Base-by-base conservation (phyloP, 2,329 filamentous ascomycete genomes). In the Aureobasidium sp. region DNA sequence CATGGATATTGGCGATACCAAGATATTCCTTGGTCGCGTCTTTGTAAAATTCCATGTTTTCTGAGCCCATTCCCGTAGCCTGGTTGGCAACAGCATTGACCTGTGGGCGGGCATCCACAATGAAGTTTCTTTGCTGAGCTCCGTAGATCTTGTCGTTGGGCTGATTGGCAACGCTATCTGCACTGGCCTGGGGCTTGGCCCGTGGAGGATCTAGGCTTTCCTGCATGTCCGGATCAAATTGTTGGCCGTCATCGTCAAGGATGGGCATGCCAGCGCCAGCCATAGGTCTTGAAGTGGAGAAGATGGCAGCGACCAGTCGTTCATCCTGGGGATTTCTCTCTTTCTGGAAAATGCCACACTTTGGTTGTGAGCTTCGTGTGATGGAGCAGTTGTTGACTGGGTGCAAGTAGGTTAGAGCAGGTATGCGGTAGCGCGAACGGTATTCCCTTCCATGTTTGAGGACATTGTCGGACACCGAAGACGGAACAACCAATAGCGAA, bases 41-140 rank as follows among this genome's bases (percentile, higher is more conserved):
- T 64, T 88, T 90, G 77, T 99, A 99, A 74, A 96, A 89, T 66
- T 96, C 90, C 90, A 97, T 97, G 70, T 97, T 96, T 75, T 99
- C 94, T 0, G 93, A 96, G 2, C 94, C 94, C 72, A 92, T 86
- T 7, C 94, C 94, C 66, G 93, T 86, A 4, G 92, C 90, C 73
- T 97, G 92, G 83, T 97, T 97, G 7, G 91, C 91, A 67, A 92
- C 86, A 22, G 94, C 94, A 72, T 99, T 99, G 67, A 99, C 87
- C 3, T 88, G 94, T 17, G 94, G 94, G 49, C 94, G 85, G 48
- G 94, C 94, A 77, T 99, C 94, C 48, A 99, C 91, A 67, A 99
- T 99, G 63, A 97, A 78, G 70, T 97, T 99, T 65, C 85, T 85
- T 72, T 97, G 91, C 68, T 97, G 92, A 14, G 93, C 93, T 29